Evolutionary conservation across 768 basidiomycete species (phyloP).

Genomic region (Steccherinum ochraceum): DNA sequence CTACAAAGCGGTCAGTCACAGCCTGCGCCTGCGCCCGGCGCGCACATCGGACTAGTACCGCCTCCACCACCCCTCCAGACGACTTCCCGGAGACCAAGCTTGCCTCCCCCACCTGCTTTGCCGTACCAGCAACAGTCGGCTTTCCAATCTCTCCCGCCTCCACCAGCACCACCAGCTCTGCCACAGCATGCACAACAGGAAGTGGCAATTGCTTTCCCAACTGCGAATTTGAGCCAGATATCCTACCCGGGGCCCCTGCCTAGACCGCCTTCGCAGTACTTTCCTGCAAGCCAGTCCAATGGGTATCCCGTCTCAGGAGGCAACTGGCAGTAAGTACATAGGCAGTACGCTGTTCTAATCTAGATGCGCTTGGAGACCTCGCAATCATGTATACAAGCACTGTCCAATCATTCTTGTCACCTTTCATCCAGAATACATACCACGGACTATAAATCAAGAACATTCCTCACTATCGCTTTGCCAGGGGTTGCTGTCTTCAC

Average conservation of each 20-base stretch:
- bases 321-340: constrained; percentile 8
- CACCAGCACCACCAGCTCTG: constrained; percentile 17
- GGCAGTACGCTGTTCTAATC: not conserved
- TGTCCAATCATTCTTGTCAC: not conserved
- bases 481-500: not conserved
- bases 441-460: not conserved
- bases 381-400: not conserved
- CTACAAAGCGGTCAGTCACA: constrained; percentile 7
- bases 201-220: not conserved
- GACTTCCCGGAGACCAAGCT: constrained; percentile 35
- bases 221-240: not conserved
- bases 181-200: constrained; percentile 13
- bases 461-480: not conserved
- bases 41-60: not conserved
- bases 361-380: not conserved
- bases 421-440: not conserved
- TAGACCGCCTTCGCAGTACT: constrained; percentile 5
- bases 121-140: constrained; percentile 21
- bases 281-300: constrained; percentile 3
- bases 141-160: constrained; percentile 15
- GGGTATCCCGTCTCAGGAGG: constrained; percentile 6
- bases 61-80: not conserved
- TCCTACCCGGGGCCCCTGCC: constrained; percentile 11
- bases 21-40: too few species aligned
- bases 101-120: constrained; percentile 32